phyloP scores from a whole-genome alignment of 441 rosid genomes.

The Theobroma grandiflorum region DNA sequence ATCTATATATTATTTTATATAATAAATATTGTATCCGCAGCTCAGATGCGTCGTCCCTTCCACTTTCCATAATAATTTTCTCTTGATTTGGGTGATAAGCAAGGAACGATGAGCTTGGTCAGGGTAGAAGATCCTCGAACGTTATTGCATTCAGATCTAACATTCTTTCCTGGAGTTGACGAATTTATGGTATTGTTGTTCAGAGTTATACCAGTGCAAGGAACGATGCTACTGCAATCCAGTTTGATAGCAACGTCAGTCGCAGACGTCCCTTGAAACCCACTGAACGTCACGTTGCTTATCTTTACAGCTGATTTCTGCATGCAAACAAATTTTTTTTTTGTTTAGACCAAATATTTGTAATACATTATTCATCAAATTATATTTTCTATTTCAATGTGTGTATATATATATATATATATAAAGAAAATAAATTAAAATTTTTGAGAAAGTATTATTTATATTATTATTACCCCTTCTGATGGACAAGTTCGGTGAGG shows the following conservation, averaged over 20 bases:
- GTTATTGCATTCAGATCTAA: neutral
- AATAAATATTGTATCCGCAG: too few relatives aligned
- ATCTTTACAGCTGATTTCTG: neutral
- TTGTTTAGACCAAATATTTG: too few relatives aligned
- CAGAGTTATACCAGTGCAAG: neutral
- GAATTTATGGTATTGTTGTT: neutral
- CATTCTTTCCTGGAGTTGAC: neutral
- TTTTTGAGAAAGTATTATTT: too few relatives aligned
- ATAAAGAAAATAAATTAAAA: too few relatives aligned
- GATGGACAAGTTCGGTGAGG: neutral
- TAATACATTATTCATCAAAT: too few relatives aligned
- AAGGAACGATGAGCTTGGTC: too few relatives aligned
- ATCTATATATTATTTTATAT: too few relatives aligned
- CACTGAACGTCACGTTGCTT: neutral
- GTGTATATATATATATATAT: too few relatives aligned
- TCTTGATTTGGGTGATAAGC: too few relatives aligned
- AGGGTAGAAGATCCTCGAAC: neutral
- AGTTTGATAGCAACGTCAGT: neutral
- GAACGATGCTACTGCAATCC: neutral
- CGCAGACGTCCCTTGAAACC: neutral
- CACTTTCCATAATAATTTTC: too few relatives aligned
- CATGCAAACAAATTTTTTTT: neutral
- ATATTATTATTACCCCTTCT: neutral
- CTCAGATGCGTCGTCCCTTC: too few relatives aligned
- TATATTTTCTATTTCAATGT: too few relatives aligned